Evolutionary conservation across 805 yeast genomes (phyloP), one percentile per base, ranked within the genome.

Genomic region (Myxozyma neglecta): DNA sequence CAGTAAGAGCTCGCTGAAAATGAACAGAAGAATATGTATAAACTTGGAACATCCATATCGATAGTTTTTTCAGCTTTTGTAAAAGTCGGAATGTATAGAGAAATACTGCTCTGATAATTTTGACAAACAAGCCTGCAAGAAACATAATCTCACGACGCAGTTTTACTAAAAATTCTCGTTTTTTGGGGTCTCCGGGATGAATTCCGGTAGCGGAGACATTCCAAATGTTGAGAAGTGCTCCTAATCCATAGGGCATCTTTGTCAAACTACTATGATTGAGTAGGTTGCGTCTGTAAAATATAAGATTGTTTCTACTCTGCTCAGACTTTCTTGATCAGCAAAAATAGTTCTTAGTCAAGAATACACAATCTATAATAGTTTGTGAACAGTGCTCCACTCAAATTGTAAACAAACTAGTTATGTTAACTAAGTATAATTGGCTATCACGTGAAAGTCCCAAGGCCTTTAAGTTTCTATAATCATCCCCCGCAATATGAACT

Each of bases 171-270:
- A 32, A 1, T 34, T 32, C 34, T 16, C 52, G 24, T 42, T 48
- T 48, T 14, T 34, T 48, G 40, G 42, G 52, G 10, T 32, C 42
- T 29, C 52, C 52, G 6, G 52, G 52, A 48, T 48, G 52, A 34
- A 34, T 45, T 48, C 35, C 18, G 16, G 32, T 40, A 14, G 52
- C n/a, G 18, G 52, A 24, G 18, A 13, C 16, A 24, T 10, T 13
- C n/a, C 29, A 24, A 40, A 40, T 40, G n/a, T 18, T 40, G 44
- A 6, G n/a, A 18, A 9, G n/a, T 40, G 44, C n/a, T n/a, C 9
- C 8, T n/a, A n/a, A 40, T 40, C 18, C 18, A 6, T n/a, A n/a
- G 44, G 8, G 14, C n/a, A n/a, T 40, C 7, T 10, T n/a, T 40
- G 44, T 1, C 1, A n/a, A n/a, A 8, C 13, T 11, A 11, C 11